Base-by-base conservation (phyloP, 805 yeast genomes). In the Saturnispora ahearnii region DNA sequence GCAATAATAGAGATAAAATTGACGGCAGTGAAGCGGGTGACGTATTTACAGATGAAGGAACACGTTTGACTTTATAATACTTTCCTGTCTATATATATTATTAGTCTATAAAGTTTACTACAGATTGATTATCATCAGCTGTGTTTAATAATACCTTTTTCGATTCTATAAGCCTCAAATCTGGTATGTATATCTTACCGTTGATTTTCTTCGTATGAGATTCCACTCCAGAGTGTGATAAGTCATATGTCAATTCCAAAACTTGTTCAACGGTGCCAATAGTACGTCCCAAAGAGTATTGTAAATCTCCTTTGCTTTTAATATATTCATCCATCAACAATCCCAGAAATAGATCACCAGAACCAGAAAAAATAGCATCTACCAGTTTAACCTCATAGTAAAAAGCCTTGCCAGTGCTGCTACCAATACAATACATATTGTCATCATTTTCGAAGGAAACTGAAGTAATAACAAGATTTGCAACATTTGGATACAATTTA, bases 301-400 rank as follows among this genome's bases (percentile, higher is more conserved):
- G 51, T 13, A 73, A 52, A 5, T 68, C 50, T 0, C 54, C 53
- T 1, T 53, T 46, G 50, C 60, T 61, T 55, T 67, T 62, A 50
- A 68, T 67, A 54, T 73, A 73, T 1, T 70, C 63, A 55, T 83
- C 77, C 3, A 82, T 71, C 18, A 84, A 55, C 13, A 85, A 59
- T 0, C 83, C 88, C 3, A 81, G 70, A 61, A 84, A 82, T 15
- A 85, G 64, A 60, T 85, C 93, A 2, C 93, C 93, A 51, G 86
- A 76, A 1, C 93, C 93, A 38, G 79, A 81, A 61, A 84, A 84
- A 1, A 71, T 66, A 9, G 88, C 87, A 21, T 74, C 66, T 11
- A 84, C 76, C 55, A 68, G 65, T 4, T 72, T 68, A 2, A 81
- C 73, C 24, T 71, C 69, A 43, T 71, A 67, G 38, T 64, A 62